Base-by-base conservation (phyloP, 2,329 filamentous ascomycete genomes). In the Fusarium torreyae region DNA sequence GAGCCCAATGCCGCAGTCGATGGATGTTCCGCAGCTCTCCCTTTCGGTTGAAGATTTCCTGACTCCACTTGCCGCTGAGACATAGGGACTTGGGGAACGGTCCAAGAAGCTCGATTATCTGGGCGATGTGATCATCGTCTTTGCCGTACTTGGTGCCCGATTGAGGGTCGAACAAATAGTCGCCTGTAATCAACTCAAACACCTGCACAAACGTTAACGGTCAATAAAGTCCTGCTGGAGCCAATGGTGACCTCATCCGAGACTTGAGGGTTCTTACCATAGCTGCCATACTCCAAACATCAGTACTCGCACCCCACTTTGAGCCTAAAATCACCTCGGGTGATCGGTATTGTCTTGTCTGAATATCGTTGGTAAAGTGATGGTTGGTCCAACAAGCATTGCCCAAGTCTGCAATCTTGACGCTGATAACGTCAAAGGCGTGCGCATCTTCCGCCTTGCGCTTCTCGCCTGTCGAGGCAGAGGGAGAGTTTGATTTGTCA, bases 361-460 rank as follows among this genome's bases (percentile, higher is more conserved):
- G 96, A 75, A 99, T 99, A 79, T 99, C 96, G 78, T 99, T 98
- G 77, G 96, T 99, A 82, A 99, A 99, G 81, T 99, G 96, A 78
- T 99, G 96, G 70, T 94, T 94, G 28, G 97, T 94, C 96, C 96
- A 99, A 84, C 96, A 99, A 20, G 96, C 96, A 79, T 99, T 99
- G 63, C 96, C 96, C 57, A 99, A 85, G 84, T 99, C 96, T 42
- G 96, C 96, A 83, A 99, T 99, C 84, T 99, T 99, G 80, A 99
- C 96, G 34, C 95, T 98, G 74, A 99, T 98, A 70, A 94, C 92
- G 68, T 94, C 92, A 72, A 84, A 75, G 73, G 81, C 75, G 76
- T 84, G 77, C 60, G 81, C 82, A 69, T 93, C 87, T 71, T 90
- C 88, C 68, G 84, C 84, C 74, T 86, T 83, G 73, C 82, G 87